These are phyloP conservation scores for Kandelia obovata DNA, from an alignment of 345 rosid genomes.

Conservation along the genomic window DNA sequence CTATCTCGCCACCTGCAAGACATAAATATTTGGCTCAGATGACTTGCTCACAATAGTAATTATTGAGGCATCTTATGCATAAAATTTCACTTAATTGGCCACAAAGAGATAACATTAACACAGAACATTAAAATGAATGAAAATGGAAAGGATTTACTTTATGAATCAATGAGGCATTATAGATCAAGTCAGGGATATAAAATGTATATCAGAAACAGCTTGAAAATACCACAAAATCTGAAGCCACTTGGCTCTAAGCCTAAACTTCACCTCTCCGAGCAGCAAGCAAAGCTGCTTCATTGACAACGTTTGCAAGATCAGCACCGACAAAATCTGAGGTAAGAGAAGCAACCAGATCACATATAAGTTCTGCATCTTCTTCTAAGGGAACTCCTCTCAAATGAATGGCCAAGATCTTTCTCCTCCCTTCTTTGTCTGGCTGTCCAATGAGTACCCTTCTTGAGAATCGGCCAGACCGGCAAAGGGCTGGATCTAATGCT, in stretches of 20 bases:
- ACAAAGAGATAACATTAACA: too few species aligned
- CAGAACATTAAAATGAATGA: too few species aligned
- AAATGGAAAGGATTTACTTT: background rate
- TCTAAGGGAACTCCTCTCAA: constrained; percentile 82
- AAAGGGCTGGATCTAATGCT: constrained; percentile 87
- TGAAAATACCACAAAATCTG: background rate
- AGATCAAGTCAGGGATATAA: background rate
- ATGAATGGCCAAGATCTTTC: constrained; percentile 80
- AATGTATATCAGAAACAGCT: background rate
- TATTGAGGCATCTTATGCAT: background rate
- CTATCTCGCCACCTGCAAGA: constrained; percentile 60
- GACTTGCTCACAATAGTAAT: background rate
- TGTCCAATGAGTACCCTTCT: constrained; percentile 87
- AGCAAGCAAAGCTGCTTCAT: constrained; percentile 94
- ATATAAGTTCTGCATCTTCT: constrained; percentile 66
- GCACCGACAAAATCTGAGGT: constrained; percentile 96
- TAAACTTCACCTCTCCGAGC: constrained; percentile 75
- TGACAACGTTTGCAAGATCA: constrained; percentile 91
- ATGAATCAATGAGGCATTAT: too few species aligned
- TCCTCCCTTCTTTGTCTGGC: constrained; percentile 91
- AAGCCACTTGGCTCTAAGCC: background rate
- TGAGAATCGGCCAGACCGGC: constrained; percentile 97
- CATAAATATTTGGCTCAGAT: background rate
- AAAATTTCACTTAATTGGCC: background rate
- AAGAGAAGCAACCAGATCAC: constrained; percentile 74